Percentiles rank a stretch among this genome's conserved stretches.
phyloP scores from a whole-genome alignment of 73 alveolate species.

The Durusdinium trenchii region DNA sequence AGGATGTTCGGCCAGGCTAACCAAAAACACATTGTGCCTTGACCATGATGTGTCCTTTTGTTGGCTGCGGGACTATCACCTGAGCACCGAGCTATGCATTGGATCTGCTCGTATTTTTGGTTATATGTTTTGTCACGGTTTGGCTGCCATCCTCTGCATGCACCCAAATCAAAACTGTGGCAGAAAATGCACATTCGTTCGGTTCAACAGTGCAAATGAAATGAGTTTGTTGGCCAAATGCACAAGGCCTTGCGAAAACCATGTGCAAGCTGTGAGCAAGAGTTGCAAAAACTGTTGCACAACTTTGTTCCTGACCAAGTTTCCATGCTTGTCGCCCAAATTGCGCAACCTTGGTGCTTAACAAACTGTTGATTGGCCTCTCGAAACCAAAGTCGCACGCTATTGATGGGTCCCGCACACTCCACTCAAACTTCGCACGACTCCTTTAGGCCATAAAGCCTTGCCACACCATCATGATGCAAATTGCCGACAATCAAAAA shows the following conservation, averaged over 20 bases:
- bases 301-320: not conserved
- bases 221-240: not conserved
- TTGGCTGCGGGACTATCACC: constrained; percentile 83
- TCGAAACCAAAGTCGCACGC: not conserved
- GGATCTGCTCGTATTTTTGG: not conserved
- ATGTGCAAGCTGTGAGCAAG: not conserved
- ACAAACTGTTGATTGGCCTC: not conserved
- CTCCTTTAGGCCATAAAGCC: constrained; percentile 66
- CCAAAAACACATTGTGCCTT: not conserved
- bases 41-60: constrained; percentile 82
- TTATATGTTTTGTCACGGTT: not conserved
- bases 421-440: constrained; percentile 43
- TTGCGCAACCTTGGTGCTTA: constrained; percentile 1
- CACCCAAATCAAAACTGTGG: not conserved
- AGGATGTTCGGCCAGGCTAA: not conserved
- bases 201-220: not conserved
- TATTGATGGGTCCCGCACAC: not conserved
- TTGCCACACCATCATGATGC: not conserved
- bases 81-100: not conserved
- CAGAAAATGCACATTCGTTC: not conserved
- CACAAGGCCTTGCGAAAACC: not conserved
- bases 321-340: constrained; percentile 54
- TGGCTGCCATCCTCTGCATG: not conserved
- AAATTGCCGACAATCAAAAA: not conserved
- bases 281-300: not conserved